A percentile compares a stretch with the other conserved stretches of the same genome.
Evolutionary conservation across 441 rosid genomes (phyloP).

Genomic region (Populus hybrid): DNA sequence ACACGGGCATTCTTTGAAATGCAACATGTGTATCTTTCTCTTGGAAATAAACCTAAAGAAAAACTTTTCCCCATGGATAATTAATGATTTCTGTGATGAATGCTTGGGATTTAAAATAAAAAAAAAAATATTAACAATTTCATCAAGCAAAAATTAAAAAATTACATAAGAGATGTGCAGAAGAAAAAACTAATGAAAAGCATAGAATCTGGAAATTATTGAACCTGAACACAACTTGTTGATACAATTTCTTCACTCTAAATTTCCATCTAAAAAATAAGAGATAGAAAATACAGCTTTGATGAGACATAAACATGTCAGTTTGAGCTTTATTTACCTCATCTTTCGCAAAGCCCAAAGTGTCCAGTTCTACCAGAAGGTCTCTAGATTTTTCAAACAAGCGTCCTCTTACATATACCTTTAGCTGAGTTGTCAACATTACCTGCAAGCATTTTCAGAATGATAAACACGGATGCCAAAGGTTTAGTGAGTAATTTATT

Average conservation of each 20-base stretch:
- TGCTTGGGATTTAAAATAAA: too few relatives aligned
- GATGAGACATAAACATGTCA: conserved; percentile 8
- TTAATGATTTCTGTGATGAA: too few relatives aligned
- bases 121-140: too few relatives aligned
- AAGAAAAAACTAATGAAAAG: too few relatives aligned
- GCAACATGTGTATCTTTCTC: too few relatives aligned
- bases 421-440: conserved; percentile 74
- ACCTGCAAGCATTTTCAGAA: conserved; percentile 52
- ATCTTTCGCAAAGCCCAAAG: conserved; percentile 66
- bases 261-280: neutral
- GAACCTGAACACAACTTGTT: neutral
- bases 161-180: too few relatives aligned
- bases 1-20: too few relatives aligned
- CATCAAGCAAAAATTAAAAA: too few relatives aligned
- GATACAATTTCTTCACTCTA: neutral
- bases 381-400: conserved; percentile 79
- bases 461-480: conserved; percentile 1
- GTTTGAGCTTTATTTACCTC: conserved; percentile 51
- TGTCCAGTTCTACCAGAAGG: conserved; percentile 61
- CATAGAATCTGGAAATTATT: neutral
- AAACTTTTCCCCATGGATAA: too few relatives aligned
- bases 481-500: neutral
- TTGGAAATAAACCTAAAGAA: too few relatives aligned
- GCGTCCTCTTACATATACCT: conserved; percentile 86
- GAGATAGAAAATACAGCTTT: conserved; percentile 16